Evolutionary conservation across 768 basidiomycete genomes (phyloP).

Genomic region (Amanita rimosa): DNA sequence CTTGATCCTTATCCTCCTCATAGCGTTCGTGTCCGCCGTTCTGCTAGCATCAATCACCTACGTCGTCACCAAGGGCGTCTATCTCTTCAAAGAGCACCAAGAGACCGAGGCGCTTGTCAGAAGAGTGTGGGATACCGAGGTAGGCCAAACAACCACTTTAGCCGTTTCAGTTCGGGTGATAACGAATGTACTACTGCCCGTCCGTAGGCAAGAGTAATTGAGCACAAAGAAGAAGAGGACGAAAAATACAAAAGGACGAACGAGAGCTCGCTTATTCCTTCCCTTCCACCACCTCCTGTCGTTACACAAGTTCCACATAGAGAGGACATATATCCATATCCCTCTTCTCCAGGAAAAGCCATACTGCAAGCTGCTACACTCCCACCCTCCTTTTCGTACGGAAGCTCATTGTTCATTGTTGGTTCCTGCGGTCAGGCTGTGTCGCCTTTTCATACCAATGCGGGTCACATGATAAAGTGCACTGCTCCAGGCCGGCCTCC

Average conservation of each 20-base stretch:
- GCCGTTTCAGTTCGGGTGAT: not conserved
- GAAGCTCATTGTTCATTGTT: not conserved
- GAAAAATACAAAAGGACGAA: not conserved
- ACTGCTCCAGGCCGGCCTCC: not conserved
- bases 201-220: not conserved
- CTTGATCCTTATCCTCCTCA: not conserved
- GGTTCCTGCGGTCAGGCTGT: not conserved
- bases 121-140: not conserved
- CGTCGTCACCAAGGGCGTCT: not conserved
- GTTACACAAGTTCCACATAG: not conserved
- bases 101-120: constrained; percentile 3
- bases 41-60: not conserved
- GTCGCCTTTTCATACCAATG: not conserved
- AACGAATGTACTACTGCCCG: too few species aligned
- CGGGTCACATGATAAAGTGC: not conserved
- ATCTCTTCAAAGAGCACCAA: constrained; percentile 1
- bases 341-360: too few species aligned
- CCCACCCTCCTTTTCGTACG: not conserved
- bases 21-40: not conserved
- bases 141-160: not conserved
- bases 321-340: not conserved
- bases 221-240: not conserved
- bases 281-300: not conserved
- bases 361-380: not conserved
- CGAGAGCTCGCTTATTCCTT: not conserved